Evolutionary conservation across 2,329 filamentous ascomycete species (phyloP).

Genomic region (Trichoderma semiorbis): DNA sequence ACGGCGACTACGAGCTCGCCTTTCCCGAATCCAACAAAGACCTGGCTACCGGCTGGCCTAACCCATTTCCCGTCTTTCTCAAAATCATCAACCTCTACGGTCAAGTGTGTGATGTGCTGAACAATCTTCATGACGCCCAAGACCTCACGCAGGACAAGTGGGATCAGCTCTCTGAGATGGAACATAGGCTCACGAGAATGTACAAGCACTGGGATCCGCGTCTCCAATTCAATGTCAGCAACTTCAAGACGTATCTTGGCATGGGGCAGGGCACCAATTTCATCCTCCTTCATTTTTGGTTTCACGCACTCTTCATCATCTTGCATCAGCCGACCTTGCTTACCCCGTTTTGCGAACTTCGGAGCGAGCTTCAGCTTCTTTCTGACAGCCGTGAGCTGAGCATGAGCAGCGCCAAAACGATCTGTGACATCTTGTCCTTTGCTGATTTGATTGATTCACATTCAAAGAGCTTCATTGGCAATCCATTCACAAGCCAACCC

Average conservation of each 20-base stretch:
- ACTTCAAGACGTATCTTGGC: conserved; percentile 82
- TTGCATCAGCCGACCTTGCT: conserved; percentile 80
- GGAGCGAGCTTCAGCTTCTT: conserved; percentile 65
- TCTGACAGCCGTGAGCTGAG: conserved; percentile 77
- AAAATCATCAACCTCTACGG: conserved; percentile 85
- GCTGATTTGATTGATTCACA: conserved; percentile 82
- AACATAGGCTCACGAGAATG: conserved; percentile 68
- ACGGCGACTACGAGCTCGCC: conserved; percentile 79
- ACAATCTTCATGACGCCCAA: conserved; percentile 70
- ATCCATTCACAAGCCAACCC: conserved; percentile 84
- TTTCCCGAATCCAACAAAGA: conserved; percentile 54
- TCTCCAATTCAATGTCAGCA: conserved; percentile 78
- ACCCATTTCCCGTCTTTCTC: conserved; percentile 75
- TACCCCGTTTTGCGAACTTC: conserved; percentile 64
- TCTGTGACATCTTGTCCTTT: conserved; percentile 83
- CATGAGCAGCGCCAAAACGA: conserved; percentile 88
- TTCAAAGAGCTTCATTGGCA: conserved; percentile 79
- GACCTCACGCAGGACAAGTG: conserved; percentile 75
- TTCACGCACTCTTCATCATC: conserved; percentile 80
- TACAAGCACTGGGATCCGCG: conserved; percentile 71
- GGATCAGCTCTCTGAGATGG: conserved; percentile 70
- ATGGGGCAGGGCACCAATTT: conserved; percentile 82
- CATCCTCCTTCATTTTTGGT: conserved; percentile 84
- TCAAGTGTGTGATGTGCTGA: conserved; percentile 77
- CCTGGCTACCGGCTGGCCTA: conserved; percentile 64